Evolutionary conservation across 2,329 filamentous ascomycete genomes (phyloP).

Genomic region (Fusarium foetens): DNA sequence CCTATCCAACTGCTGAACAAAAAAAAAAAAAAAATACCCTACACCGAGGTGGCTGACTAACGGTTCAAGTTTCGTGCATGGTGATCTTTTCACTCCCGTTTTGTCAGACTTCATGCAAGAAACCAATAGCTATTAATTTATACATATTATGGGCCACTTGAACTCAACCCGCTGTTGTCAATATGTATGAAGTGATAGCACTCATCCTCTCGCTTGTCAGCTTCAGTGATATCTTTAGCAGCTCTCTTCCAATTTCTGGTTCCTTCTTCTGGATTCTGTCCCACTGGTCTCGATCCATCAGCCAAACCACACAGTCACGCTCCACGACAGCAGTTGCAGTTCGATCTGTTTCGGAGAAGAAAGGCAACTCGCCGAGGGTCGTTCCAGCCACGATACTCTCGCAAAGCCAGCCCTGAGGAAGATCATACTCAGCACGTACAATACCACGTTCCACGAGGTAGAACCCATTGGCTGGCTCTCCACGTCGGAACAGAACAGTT

Average conservation of each 20-base stretch:
- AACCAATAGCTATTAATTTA: constrained; percentile 4
- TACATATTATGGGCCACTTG: neutral
- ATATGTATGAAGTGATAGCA: constrained; percentile 68
- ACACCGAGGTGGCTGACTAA: constrained; percentile 27
- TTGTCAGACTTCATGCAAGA: neutral
- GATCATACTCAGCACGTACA: constrained; percentile 86
- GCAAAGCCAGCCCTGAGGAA: constrained; percentile 87
- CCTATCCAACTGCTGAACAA: neutral
- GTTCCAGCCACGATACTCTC: constrained; percentile 95
- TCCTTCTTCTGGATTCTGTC: constrained; percentile 75
- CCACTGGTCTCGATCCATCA: constrained; percentile 79
- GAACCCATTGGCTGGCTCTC: constrained; percentile 82
- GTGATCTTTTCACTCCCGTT: neutral
- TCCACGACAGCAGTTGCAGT: constrained; percentile 90
- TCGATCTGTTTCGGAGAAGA: constrained; percentile 89
- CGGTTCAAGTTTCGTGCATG: neutral
- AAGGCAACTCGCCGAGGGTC: constrained; percentile 94
- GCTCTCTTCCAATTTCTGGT: constrained; percentile 81
- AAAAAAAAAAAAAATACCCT: neutral
- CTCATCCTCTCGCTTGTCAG: constrained; percentile 93
- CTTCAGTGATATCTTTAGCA: constrained; percentile 89
- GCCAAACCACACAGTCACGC: constrained; percentile 83
- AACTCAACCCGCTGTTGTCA: constrained; percentile 59
- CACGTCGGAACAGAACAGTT: constrained; percentile 79
- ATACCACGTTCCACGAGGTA: constrained; percentile 92